These are phyloP conservation scores for Phytopythium sindhum DNA, from an alignment of 352 stramenopile species.

Conservation along the genomic window DNA sequence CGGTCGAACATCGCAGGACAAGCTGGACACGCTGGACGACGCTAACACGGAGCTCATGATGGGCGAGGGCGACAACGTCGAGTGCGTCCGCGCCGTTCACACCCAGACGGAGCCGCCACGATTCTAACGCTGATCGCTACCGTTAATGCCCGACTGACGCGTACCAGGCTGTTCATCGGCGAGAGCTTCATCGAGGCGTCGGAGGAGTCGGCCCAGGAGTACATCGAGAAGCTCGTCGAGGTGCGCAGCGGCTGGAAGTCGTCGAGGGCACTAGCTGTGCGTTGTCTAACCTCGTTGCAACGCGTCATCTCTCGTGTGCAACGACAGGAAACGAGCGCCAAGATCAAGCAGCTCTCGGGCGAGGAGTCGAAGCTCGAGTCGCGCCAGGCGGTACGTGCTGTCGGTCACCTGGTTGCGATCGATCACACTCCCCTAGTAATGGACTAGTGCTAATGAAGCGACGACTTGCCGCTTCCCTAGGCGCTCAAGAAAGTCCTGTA, in stretches of 20 bases:
- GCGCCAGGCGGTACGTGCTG: conserved; percentile 72
- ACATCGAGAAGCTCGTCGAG: conserved; percentile 90
- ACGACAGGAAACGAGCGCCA: conserved; percentile 58
- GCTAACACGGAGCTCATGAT: conserved; percentile 98
- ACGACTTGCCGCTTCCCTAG: conserved; percentile 8
- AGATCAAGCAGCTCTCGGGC: conserved; percentile 77
- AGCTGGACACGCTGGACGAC: conserved; percentile 95
- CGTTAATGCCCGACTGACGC: no score
- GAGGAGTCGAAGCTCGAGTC: conserved; percentile 89
- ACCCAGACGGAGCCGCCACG: background rate
- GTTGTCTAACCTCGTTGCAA: background rate
- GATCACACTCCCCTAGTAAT: background rate
- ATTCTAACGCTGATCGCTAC: background rate
- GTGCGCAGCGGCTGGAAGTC: conserved; percentile 15
- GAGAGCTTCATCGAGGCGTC: conserved; percentile 94
- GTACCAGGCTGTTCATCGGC: conserved; percentile 88
- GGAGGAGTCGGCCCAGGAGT: conserved; percentile 94
- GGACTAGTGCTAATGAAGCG: background rate
- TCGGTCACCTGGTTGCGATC: background rate
- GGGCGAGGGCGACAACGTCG: conserved; percentile 82
- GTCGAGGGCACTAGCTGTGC: background rate
- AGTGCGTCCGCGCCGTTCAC: conserved; percentile 23
- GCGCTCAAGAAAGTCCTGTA: conserved; percentile 95
- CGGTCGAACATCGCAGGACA: conserved; percentile 55
- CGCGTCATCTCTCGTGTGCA: background rate